Conservation (phyloP, 257 asterid species). For the Solanum piurae region DNA sequence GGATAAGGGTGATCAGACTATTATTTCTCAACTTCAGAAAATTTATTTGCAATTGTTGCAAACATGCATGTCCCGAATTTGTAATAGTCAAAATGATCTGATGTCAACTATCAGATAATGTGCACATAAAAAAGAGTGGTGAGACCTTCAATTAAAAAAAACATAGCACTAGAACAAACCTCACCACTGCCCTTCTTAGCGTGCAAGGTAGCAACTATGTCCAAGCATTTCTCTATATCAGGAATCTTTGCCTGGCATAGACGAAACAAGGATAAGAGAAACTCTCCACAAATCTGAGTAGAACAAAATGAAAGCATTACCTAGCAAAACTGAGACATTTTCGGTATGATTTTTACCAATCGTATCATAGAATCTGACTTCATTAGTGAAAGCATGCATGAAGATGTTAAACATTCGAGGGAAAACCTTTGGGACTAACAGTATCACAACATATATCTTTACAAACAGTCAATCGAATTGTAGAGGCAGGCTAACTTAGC, state of each 20-base stretch:
- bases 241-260: conserved; percentile 78
- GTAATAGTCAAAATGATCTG: background rate
- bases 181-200: conserved; percentile 74
- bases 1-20: background rate
- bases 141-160: background rate
- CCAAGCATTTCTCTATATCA: conserved; percentile 87
- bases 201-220: conserved; percentile 67
- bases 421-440: background rate
- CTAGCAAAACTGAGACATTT: background rate
- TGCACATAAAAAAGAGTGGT: background rate
- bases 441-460: background rate
- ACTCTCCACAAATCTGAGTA: background rate
- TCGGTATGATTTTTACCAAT: background rate
- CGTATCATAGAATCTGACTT: background rate
- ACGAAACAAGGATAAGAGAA: background rate
- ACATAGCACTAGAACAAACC: conserved; percentile 46
- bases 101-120: background rate
- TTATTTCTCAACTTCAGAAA: background rate
- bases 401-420: background rate
- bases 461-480: background rate
- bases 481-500: background rate
- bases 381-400: background rate
- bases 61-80: background rate
- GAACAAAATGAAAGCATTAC: background rate
- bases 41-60: background rate